These are phyloP conservation scores for Heterobasidion irregulare DNA, from an alignment of 1,284 basidiomycete genomes.

Conservation along the genomic window DNA sequence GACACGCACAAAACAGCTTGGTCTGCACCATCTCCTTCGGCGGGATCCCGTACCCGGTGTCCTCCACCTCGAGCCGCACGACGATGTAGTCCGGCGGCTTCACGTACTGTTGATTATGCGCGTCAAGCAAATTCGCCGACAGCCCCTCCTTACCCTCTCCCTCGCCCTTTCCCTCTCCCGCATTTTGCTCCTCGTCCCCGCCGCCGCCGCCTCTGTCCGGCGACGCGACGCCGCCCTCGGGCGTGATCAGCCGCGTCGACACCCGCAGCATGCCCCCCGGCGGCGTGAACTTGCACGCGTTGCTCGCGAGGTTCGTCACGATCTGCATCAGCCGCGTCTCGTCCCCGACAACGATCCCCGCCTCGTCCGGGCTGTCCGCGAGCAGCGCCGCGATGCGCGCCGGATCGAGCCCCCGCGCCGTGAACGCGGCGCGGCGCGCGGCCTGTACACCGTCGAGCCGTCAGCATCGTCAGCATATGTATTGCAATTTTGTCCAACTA, in stretches of 20 bases:
- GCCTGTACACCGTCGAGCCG: constrained; percentile 23
- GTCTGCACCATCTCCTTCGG: constrained; percentile 65
- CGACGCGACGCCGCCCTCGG: constrained; percentile 11
- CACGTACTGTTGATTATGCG: constrained; percentile 37
- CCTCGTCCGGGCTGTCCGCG: constrained; percentile 36
- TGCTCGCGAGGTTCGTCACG: constrained; percentile 69
- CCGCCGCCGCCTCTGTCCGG: not conserved
- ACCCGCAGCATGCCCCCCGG: constrained; percentile 60
- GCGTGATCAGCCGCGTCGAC: constrained; percentile 49
- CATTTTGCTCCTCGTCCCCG: not conserved
- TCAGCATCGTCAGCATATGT: too few species aligned
- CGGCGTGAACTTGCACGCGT: constrained; percentile 77
- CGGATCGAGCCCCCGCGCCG: constrained; percentile 42
- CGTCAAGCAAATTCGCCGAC: constrained; percentile 36
- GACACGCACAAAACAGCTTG: constrained; percentile 64
- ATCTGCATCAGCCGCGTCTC: constrained; percentile 78
- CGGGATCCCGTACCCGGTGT: constrained; percentile 76
- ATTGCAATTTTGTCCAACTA: too few species aligned
- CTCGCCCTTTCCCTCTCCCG: not conserved
- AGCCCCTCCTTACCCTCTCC: constrained; percentile 15
- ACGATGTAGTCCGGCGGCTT: constrained; percentile 51
- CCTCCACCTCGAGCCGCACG: constrained; percentile 74
- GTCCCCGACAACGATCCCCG: constrained; percentile 69
- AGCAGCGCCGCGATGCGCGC: constrained; percentile 32
- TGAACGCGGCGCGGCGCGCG: constrained; percentile 46